Percentiles rank a stretch among this genome's conserved stretches.
Conservation (phyloP, 2,329 filamentous ascomycete species). For the Stagonosporopsis tanaceti region DNA sequence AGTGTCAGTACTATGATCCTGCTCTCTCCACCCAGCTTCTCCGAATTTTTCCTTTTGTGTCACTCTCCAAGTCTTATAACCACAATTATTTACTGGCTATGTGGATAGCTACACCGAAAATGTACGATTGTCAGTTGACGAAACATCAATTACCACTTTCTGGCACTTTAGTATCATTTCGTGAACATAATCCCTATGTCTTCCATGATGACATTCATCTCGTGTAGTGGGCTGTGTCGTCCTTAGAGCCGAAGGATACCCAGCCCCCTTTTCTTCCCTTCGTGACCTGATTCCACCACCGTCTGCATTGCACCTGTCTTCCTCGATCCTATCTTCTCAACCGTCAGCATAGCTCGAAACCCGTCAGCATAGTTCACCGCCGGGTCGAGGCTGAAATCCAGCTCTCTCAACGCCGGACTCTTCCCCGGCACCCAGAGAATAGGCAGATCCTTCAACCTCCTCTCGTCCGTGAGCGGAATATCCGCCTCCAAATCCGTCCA, state of each 20-base stretch:
- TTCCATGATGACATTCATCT: no score
- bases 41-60: slow-evolving; percentile 14
- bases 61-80: background rate
- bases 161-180: background rate
- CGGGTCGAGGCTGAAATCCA: slow-evolving; percentile 4
- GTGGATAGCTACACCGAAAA: slow-evolving; percentile 4
- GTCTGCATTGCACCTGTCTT: background rate
- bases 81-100: background rate
- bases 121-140: slow-evolving; percentile 12
- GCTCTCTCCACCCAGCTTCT: slow-evolving; percentile 7
- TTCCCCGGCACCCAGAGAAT: slow-evolving; percentile 14
- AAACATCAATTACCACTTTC: background rate
- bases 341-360: background rate
- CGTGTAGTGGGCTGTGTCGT: no score
- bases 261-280: background rate
- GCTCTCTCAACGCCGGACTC: slow-evolving; percentile 2
- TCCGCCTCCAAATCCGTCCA: slow-evolving; percentile 30
- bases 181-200: no score
- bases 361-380: slow-evolving; percentile 3
- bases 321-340: background rate
- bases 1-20: slow-evolving; percentile 4
- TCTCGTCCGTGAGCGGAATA: slow-evolving; percentile 22
- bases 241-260: background rate
- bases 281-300: background rate
- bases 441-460: slow-evolving; percentile 15